Evolutionary conservation across 495 filamentous ascomycete species (phyloP).

Genomic region (Tuber calosporum): DNA sequence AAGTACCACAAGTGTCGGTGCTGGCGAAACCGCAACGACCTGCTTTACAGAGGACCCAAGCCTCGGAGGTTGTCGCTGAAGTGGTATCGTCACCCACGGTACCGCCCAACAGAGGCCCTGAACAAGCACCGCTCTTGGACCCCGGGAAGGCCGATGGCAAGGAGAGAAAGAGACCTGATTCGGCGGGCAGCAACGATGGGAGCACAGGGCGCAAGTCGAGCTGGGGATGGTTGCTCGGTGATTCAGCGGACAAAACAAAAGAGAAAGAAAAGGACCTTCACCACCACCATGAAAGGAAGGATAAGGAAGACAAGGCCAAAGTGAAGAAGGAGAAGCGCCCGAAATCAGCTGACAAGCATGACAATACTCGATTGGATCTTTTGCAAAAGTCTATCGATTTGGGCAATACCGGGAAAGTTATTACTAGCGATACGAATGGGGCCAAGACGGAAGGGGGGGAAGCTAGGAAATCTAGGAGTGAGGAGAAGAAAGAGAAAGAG

Average conservation of each 20-base stretch:
- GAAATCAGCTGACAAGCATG: slow-evolving; percentile 50
- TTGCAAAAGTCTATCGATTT: slow-evolving; percentile 71
- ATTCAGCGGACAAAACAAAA: slow-evolving; percentile 43
- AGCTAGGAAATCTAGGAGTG: slow-evolving; percentile 62
- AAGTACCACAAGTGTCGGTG: slow-evolving; percentile 18
- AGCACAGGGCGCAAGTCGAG: slow-evolving; percentile 62
- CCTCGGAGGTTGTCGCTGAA: slow-evolving; percentile 21
- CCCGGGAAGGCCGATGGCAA: slow-evolving; percentile 45
- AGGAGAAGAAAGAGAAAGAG: slow-evolving; percentile 69
- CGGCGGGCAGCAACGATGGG: slow-evolving; percentile 45
- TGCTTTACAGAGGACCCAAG: slow-evolving; percentile 9
- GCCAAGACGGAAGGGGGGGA: slow-evolving; percentile 43
- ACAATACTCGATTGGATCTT: slow-evolving; percentile 72
- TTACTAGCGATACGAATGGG: slow-evolving; percentile 33
- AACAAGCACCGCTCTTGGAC: not conserved
- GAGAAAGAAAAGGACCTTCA: slow-evolving; percentile 61
- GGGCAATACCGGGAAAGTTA: slow-evolving; percentile 46
- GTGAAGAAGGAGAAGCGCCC: slow-evolving; percentile 52
- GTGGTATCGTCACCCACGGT: not conserved
- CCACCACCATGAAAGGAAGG: slow-evolving; percentile 50
- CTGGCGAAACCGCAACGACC: slow-evolving; percentile 26
- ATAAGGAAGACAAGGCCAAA: slow-evolving; percentile 54
- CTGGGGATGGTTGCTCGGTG: slow-evolving; percentile 68
- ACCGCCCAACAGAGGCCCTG: not conserved
- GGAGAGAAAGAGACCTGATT: slow-evolving; percentile 54